Base-by-base conservation (phyloP, 169 alveolate genomes). In the Neospora caninum region DNA sequence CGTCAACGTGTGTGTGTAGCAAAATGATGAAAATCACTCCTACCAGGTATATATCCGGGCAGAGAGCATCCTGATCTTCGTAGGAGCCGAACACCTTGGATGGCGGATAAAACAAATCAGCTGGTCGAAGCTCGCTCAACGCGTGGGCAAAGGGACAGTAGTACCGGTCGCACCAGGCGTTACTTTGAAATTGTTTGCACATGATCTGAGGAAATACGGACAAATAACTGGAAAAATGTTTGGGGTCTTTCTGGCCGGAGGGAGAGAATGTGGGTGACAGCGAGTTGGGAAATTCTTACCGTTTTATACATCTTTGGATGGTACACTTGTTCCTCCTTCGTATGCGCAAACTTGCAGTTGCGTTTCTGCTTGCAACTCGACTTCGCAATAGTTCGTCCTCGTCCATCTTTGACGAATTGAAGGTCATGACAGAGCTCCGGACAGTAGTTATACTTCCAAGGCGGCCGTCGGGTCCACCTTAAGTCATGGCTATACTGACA, bases 281-380 rank as follows among this genome's bases (percentile, higher is more conserved):
- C 58, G 0, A 0, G 27, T 49, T 78, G 43, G 87, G 2, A 29
- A 29, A 0, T 9, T 34, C 88, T 89, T 67, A 89, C 93, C 34
- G 94, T 91, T 54, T 91, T 91, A 38, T 91, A 91, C 54, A 80
- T 54, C 41, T 80, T 91, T 20, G 94, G 94, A 67, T 91, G 94
- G 82, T 91, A 91, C 91, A 91, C 69, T 41, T 91, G 94, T 78
- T 86, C 91, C 88, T 93, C 82, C 73, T 93, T 88, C 88, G 93
- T 92, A 91, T 91, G 95, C 80, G 94, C 94, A 92, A 34, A 95
- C 53, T 53, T 70, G 88, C 87, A 64, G 93, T 89, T 89, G 38
- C 93, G 67, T 58, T 89, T 89, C 53, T 89, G 93, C 45, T 70
- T 89, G 73, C 93, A 89, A 39, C 36, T 89, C 78, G 93, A 89